phyloP scores from a whole-genome alignment of 495 filamentous ascomycete genomes.

The Daldinia decipiens region DNA sequence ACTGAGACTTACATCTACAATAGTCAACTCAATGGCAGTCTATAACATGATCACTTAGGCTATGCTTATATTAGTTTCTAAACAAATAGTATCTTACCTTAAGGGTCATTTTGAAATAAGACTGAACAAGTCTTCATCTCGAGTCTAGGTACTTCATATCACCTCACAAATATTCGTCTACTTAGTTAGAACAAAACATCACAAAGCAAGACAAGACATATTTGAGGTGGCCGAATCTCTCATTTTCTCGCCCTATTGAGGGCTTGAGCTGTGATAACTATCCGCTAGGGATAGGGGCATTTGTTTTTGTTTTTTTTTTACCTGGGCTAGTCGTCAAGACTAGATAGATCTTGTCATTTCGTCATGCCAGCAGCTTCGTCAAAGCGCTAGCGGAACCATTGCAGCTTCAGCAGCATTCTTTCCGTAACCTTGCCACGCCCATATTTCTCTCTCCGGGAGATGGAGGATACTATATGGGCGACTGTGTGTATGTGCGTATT shows the following conservation, averaged over 20 bases:
- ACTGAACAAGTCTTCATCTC: too few relatives aligned
- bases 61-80: too few relatives aligned
- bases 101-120: too few relatives aligned
- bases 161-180: background rate
- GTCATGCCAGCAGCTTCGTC: constrained; percentile 41
- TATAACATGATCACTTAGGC: too few relatives aligned
- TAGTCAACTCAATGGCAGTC: background rate
- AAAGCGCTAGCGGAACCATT: constrained; percentile 43
- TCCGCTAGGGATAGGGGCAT: constrained; percentile 37
- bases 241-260: constrained; percentile 57
- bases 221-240: constrained; percentile 61
- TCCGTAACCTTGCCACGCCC: constrained; percentile 27
- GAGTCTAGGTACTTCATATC: background rate
- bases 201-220: constrained; percentile 23
- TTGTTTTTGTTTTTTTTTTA: constrained; percentile 6
- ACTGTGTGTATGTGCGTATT: constrained; percentile 8
- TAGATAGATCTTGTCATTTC: constrained; percentile 30
- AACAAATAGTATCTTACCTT: too few relatives aligned
- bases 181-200: constrained; percentile 2
- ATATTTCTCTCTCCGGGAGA: constrained; percentile 18
- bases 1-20: background rate
- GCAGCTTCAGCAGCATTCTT: constrained; percentile 36
- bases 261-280: constrained; percentile 51
- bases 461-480: constrained; percentile 25
- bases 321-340: constrained; percentile 45